These are phyloP conservation scores for Aspergillus melleus DNA, from an alignment of 2,329 filamentous ascomycete species.

Conservation along the genomic window DNA sequence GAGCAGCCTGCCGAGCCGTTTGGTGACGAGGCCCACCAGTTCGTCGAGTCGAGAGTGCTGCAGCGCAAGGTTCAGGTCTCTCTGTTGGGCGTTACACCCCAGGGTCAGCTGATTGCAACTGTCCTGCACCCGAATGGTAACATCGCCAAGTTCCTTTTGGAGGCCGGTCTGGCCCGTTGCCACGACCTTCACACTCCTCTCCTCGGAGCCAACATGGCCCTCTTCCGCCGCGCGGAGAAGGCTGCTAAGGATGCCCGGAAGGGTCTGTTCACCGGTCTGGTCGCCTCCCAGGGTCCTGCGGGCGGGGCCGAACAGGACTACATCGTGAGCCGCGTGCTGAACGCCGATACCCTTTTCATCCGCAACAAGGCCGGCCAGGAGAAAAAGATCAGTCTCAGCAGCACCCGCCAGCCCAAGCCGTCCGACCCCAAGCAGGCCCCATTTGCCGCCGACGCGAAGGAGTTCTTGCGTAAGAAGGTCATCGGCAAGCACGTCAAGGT, in stretches of 20 bases:
- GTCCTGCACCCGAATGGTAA: conserved; percentile 88
- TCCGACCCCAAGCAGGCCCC: conserved; percentile 83
- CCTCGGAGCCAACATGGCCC: conserved; percentile 83
- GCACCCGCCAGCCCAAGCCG: conserved; percentile 87
- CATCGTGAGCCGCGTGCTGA: conserved; percentile 79
- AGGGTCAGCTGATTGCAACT: conserved; percentile 85
- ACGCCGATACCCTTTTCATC: conserved; percentile 84
- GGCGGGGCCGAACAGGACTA: conserved; percentile 70
- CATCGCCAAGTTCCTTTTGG: conserved; percentile 86
- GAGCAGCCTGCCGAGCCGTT: conserved; percentile 84
- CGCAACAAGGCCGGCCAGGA: conserved; percentile 81
- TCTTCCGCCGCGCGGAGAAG: conserved; percentile 82
- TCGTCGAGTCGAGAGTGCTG: conserved; percentile 80
- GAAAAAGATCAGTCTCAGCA: conserved; percentile 89
- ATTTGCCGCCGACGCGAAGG: conserved; percentile 91
- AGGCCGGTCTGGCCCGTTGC: conserved; percentile 86
- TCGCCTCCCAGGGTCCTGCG: conserved; percentile 62
- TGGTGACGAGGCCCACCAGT: conserved; percentile 83
- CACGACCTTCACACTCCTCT: conserved; percentile 95
- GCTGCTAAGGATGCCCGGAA: conserved; percentile 73
- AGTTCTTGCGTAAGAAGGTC: conserved; percentile 87
- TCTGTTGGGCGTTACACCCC: conserved; percentile 82
- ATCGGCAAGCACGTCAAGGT: conserved; percentile 96
- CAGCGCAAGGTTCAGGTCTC: conserved; percentile 83
- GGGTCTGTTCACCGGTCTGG: conserved; percentile 79